Base-by-base conservation (phyloP, 192 early-diverging fungal species). In the Backusella circina region DNA sequence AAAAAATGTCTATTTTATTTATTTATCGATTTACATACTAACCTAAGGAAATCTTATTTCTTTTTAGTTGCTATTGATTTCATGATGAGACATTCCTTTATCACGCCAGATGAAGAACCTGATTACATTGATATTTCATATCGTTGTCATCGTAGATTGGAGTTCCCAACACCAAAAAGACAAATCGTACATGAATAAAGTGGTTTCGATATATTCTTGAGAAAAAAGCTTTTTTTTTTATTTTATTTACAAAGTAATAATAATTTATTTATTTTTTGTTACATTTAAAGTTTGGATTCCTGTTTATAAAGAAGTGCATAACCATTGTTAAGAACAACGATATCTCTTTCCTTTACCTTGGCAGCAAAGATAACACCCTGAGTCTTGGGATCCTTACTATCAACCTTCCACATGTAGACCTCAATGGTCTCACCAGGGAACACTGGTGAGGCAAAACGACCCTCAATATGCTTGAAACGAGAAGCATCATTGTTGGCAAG, bases 61-160 rank as follows among this genome's bases (percentile, higher is more conserved):
- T 76, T 51, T 39, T 32, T 67, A 68, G 90, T 89, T 38, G 82
- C 88, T 18, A 74, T 99, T 5, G 95, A 99, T 74, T 99, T 96
- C 79, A 75, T 99, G 82, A 87, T 98, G 44, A 85, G 96, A 0
- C 90, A 90, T 41, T 93, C 88, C 2, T 75, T 85, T 30, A 50
- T 99, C 37, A 91, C 86, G 2, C 84, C 94, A 0, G 90, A 92
- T 47, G 94, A 92, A 44, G 97, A 97, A 72, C 91, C 95, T 0
- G 90, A 94, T 64, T 98, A 93, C 78, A 39, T 94, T 13, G 88
- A 89, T 30, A 92, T 97, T 44, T 47, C 87, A 7, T 85, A 85
- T 9, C 82, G 88, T 38, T 79, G 94, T 15, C 92, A 92, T 77
- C 84, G 91, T 16, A 67, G 78, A n/a, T 76, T 95, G 31, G 89